Base-by-base conservation (phyloP, 1,284 basidiomycete species). In the Cutaneotrichosporon dermatis region DNA sequence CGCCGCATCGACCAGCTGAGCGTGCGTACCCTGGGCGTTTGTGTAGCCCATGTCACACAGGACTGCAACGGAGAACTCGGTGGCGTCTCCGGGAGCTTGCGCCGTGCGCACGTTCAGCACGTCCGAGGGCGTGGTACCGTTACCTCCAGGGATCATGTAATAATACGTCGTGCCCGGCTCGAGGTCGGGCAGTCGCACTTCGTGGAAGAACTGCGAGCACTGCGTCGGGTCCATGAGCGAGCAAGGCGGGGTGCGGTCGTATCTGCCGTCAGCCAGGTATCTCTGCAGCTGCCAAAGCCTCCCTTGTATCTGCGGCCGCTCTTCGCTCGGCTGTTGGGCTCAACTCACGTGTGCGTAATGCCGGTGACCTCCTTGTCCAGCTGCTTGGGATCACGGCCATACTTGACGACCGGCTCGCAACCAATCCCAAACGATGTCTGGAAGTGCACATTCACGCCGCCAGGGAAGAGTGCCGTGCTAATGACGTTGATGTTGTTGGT, bases 1-100 rank as follows among this genome's bases (percentile, higher is more conserved):
- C 9, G 71, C 66, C 2, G 65, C 63, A 13, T 68, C 57, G 33
- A 64, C 37, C 4, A 72, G 63, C 25, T 66, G 66, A 43, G 64
- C 65, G 25, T 72, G 69, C 49, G 74, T 72, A 7, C 74, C 76
- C 44, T 64, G 61, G 4, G 69, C 69, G 54, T 76, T 74, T 16
- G 72, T 75, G 60, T 76, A 74, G 6, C 75, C 75, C 74, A 77
- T 76, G 58, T 77, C 76, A 55, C 69, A 67, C 53, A 76, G 59
- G 11, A 75, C 66, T 13, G 71, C 68, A 51, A 72, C 64, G 35
- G 60, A 58, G 62, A 75, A 76, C 35, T 59, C 34, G n/a, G 11
- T 39, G 6, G 51, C 25, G 42, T 61, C 51, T 5, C 70, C 70
- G 10, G 66, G 52, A 3, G 52, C 36, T 2, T 33, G 54, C 6